Percentiles rank a stretch among this genome's conserved stretches.
Evolutionary conservation across 306 rosid species (phyloP).

Genomic region (Abrus pulchellus): DNA sequence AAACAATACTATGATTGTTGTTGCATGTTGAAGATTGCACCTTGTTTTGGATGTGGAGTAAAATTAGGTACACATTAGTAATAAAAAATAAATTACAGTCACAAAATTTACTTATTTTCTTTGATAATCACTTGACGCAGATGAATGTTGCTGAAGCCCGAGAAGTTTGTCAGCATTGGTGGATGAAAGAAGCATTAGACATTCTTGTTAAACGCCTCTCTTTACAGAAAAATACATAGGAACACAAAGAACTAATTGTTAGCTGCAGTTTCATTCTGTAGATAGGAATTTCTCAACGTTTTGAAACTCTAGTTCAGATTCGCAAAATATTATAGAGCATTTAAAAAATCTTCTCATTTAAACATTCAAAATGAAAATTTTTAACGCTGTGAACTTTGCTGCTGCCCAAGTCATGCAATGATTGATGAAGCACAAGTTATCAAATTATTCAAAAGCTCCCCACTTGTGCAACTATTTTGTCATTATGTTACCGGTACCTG

Average conservation of each 20-base stretch:
- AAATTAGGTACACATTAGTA: not conserved
- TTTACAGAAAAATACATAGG: conserved; percentile 26
- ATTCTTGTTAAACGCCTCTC: conserved; percentile 70
- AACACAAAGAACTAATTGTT: conserved; percentile 1
- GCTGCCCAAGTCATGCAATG: conserved; percentile 9
- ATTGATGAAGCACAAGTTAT: not conserved
- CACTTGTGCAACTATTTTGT: not conserved
- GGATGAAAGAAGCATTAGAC: conserved; percentile 99
- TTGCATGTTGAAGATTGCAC: not conserved
- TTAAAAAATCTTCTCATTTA: not conserved
- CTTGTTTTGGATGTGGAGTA: not conserved
- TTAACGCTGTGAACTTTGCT: not conserved
- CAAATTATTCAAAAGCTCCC: not conserved
- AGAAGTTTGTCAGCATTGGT: conserved; percentile 92
- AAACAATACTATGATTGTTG: not conserved
- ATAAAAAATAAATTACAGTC: not conserved
- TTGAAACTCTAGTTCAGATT: not conserved
- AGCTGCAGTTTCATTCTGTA: conserved; percentile 14
- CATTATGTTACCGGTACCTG: not conserved
- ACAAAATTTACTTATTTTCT: not conserved
- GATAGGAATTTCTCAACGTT: conserved; percentile 11
- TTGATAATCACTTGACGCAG: conserved; percentile 47
- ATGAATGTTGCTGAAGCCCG: conserved; percentile 77
- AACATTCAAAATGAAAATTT: not conserved
- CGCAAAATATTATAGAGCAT: not conserved